Conservation (phyloP, 805 yeast genomes). For the Candida maesae region DNA sequence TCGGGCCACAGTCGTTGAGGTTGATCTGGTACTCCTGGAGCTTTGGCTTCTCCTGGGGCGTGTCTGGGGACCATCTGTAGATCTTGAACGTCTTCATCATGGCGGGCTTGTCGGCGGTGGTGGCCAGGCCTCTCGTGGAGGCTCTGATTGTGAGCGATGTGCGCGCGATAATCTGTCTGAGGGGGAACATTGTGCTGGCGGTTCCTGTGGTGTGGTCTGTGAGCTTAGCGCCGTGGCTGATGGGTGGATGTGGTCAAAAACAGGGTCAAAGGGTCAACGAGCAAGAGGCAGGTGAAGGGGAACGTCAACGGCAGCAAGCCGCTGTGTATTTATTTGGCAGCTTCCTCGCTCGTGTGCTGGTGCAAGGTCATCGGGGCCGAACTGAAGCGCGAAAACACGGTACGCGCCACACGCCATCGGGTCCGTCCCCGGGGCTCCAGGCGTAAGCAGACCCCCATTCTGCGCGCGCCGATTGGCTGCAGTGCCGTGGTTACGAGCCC, state of each 20-base stretch:
- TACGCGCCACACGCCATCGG: constrained; percentile 6
- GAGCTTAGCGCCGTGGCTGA: no score
- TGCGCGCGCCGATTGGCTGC: constrained; percentile 16
- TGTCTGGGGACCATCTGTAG: constrained; percentile 98
- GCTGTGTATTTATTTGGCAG: no score
- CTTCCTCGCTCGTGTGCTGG: no score
- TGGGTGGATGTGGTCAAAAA: no score
- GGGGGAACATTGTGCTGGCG: constrained; percentile 7
- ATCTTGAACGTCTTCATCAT: constrained; percentile 81
- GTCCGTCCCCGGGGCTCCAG: constrained; percentile 11
- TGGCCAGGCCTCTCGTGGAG: constrained; percentile 30
- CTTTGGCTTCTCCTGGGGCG: constrained; percentile 87
- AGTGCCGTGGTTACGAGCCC: neutral
- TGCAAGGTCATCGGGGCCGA: constrained; percentile 22
- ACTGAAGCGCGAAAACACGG: constrained; percentile 6
- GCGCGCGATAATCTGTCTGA: constrained; percentile 1
- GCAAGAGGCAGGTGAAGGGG: no score
- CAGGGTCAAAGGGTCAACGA: no score
- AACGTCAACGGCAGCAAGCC: no score
- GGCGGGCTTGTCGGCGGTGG: constrained; percentile 51
- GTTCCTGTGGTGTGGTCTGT: no score
- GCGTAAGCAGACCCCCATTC: constrained; percentile 15
- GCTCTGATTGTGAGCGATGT: neutral
- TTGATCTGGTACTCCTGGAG: constrained; percentile 82
- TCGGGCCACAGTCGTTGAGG: constrained; percentile 92